Evolutionary conservation across 2,329 filamentous ascomycete species (phyloP).

Genomic region (Ophiostoma sp.): DNA sequence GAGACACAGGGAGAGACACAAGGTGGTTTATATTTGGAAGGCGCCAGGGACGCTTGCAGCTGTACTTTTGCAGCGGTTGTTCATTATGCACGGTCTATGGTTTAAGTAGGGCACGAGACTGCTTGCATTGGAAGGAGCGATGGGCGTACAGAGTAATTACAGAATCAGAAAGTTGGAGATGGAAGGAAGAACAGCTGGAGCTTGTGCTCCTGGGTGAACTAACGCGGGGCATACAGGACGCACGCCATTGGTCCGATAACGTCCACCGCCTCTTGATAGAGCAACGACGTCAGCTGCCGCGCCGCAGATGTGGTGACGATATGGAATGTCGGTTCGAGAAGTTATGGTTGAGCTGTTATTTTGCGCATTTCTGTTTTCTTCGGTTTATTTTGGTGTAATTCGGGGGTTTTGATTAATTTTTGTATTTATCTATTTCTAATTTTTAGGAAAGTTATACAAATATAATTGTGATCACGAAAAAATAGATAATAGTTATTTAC

Average conservation of each 20-base stretch:
- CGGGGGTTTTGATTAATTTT: too few species aligned
- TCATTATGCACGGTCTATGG: background rate
- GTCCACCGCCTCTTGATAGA: conserved; percentile 5
- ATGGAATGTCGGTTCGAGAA: background rate
- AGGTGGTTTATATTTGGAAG: background rate
- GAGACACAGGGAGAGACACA: background rate
- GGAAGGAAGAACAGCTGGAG: conserved; percentile 9
- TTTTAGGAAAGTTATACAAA: too few species aligned
- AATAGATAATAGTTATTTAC: too few species aligned
- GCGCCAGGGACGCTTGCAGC: background rate
- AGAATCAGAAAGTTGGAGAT: background rate
- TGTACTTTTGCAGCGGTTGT: background rate
- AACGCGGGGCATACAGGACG: background rate
- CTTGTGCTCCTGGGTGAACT: background rate
- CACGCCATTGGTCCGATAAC: conserved; percentile 13
- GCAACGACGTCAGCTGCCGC: background rate
- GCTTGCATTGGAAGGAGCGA: background rate
- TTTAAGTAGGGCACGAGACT: background rate
- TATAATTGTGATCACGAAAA: too few species aligned
- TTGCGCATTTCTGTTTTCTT: background rate
- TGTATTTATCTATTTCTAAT: too few species aligned
- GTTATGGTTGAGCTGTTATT: background rate
- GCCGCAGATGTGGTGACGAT: background rate
- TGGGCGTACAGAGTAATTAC: background rate
- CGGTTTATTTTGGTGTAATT: background rate